Base-by-base conservation (phyloP, 2,329 filamentous ascomycete genomes). In the Chaetomiaceae sp. region DNA sequence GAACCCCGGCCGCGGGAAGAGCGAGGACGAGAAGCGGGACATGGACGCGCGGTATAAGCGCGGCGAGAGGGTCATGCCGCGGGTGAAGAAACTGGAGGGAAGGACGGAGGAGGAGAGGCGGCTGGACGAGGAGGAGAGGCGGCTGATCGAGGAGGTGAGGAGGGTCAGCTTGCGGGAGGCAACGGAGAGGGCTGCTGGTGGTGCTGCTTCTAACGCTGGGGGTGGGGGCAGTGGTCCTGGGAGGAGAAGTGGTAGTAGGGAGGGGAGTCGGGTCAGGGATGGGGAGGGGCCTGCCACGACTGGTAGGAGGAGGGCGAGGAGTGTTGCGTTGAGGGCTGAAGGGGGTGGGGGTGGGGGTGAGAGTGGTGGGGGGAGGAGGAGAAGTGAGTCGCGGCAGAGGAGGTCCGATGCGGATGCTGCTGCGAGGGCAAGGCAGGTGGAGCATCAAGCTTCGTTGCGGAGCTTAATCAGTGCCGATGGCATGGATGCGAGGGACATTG, bases 401-500 rank as follows among this genome's bases (percentile, higher is more conserved):
- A 55, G 69, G 71, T 9, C 9, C 1, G 27, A 41, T n/a, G 20
- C 27, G 41, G 61, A 65, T 42, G 70, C 74, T 69, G 62, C 69
- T 59, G 64, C 65, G 56, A 68, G 72, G 44, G 67, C 71, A 20
- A 74, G 87, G 45, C 85, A 84, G 48, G 77, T 96, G 43, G 90
- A 94, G 65, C 92, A 96, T 65, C 92, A 97, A 72, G 86, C 90
- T 0, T 96, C 90, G 54, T 73, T 97, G 58, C 78, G 91, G 48
- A 95, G 89, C 9, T 72, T 97, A 54, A 84, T 97, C 54, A 91
- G 89, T 64, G 81, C 85, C 4, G 88, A 87, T 0, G 87, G 91
- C 57, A 77, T 89, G 53, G 88, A 88, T 61, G 83, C 86, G 41
- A 79, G 83, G 18, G 87, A 92, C 60, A 85, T 95, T 62, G 87